Base-by-base conservation (phyloP, 495 filamentous ascomycete genomes). In the Aspergillus leporis region DNA sequence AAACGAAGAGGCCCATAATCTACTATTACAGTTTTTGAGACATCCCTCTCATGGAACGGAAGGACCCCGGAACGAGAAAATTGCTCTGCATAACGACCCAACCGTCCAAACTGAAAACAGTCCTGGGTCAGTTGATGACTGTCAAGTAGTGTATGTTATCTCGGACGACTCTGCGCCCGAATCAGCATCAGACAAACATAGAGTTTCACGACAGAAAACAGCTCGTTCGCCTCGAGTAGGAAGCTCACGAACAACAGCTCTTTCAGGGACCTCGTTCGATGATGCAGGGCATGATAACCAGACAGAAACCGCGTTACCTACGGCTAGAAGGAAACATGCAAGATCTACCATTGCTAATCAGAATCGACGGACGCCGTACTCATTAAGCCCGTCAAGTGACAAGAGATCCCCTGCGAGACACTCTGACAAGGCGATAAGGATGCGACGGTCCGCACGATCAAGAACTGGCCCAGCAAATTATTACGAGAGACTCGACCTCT, bases 401-500 rank as follows among this genome's bases (percentile, higher is more conserved):
- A 14, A 9, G 12, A 48, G 23, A 16, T 48, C 45, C 5, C 48
- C 38, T 22, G 19, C 43, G 3, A 23, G n/a, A 18, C 13, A 45
- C 38, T 22, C 10, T 9, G 51, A 8, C 21, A 49, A 22, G 38
- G 36, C 18, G 19, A 21, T 51, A 28, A n/a, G 59, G 47, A 46
- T 50, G 47, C 63, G 66, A 31, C 70, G 71, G 9, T 71, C 70
- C 45, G 43, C 50, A 30, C 66, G 72, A 9, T 54, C 61, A 31
- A 64, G 60, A 32, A 58, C 48, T 10, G 60, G 59, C 5, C 65
- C 68, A 5, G 49, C 25, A 10, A 73, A 74, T 22, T 74, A 74
- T 48, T 74, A 66, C 40, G 30, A 59, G 34, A 61, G 38, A 25
- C 7, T 54, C 3, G 16, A 41, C 13, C 40, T 55, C 32, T 51